Conservation (phyloP, 192 early-diverging fungal genomes). For the Entomortierella chlamydospora region DNA sequence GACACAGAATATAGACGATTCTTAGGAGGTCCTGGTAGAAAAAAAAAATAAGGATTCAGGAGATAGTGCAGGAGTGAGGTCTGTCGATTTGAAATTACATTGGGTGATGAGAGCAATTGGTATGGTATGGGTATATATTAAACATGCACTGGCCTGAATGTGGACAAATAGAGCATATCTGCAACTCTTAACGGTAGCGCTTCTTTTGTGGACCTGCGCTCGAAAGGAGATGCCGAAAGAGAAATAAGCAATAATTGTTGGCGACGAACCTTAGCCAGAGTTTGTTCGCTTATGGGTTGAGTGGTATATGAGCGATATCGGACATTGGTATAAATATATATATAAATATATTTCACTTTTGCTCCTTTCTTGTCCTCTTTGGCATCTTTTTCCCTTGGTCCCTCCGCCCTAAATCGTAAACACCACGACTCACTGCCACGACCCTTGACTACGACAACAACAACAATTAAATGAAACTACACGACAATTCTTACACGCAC, state of each 20-base stretch:
- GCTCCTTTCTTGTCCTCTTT: not conserved
- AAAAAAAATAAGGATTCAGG: not conserved
- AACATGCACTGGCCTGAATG: not conserved
- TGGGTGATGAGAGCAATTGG: not conserved
- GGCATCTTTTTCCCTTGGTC: not conserved
- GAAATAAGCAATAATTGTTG: not conserved
- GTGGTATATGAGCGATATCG: too few species aligned
- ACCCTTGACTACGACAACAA: not conserved
- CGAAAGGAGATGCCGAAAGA: not conserved
- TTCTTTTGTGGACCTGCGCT: not conserved
- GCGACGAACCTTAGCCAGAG: too few species aligned
- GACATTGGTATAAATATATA: not conserved
- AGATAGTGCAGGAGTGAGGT: not conserved
- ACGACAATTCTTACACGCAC: not conserved
- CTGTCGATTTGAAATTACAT: not conserved
- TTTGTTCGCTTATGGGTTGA: too few species aligned
- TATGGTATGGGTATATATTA: not conserved
- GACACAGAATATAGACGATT: too few species aligned
- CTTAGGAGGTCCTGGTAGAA: too few species aligned
- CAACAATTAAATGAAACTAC: not conserved
- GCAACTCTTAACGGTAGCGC: not conserved
- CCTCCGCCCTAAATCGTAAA: not conserved
- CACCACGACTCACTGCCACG: not conserved
- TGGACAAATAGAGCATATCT: not conserved
- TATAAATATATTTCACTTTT: not conserved